These are phyloP conservation scores for Macadamia tetraphylla DNA, from an alignment of 164 flowering plant genomes.

Conservation along the genomic window DNA sequence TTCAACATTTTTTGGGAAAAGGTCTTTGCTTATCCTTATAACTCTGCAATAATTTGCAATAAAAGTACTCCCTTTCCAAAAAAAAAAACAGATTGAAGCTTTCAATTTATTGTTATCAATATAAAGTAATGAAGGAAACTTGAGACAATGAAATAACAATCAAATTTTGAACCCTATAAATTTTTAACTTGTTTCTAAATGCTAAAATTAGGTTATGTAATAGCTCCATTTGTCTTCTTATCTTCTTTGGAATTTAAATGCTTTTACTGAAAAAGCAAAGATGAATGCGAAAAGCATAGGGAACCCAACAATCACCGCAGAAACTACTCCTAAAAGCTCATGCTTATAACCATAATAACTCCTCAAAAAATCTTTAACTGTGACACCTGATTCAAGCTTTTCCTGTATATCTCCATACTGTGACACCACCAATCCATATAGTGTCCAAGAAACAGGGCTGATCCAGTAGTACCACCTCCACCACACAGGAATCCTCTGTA, in stretches of 20 bases:
- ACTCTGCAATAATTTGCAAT: too few relatives aligned
- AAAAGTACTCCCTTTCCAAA: too few relatives aligned
- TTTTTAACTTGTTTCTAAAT: too few relatives aligned
- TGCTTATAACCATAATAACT: conserved; percentile 25
- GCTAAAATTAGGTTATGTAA: too few relatives aligned
- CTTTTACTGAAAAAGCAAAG: conserved; percentile 29
- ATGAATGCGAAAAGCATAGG: conserved; percentile 32
- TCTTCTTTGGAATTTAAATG: conserved; percentile 36
- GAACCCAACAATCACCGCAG: conserved; percentile 22
- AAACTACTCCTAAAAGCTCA: conserved; percentile 21
- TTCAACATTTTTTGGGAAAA: too few relatives aligned
- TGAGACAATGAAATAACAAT: too few relatives aligned
- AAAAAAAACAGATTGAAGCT: too few relatives aligned
- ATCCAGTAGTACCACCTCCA: conserved; percentile 15
- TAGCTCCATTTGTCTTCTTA: neutral
- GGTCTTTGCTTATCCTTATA: too few relatives aligned
- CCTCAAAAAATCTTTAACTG: conserved; percentile 31
- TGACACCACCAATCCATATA: conserved; percentile 39
- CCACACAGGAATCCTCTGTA: conserved; percentile 34
- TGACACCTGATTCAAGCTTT: conserved; percentile 21
- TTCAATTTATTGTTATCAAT: too few relatives aligned
- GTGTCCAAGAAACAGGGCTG: conserved; percentile 34
- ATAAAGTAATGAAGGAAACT: too few relatives aligned
- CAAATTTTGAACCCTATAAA: too few relatives aligned
- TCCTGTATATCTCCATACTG: conserved; percentile 36